Percentiles rank a stretch among this genome's conserved stretches.
Conservation (phyloP, 805 yeast genomes). For the Nakazawaea wyomingensis region DNA sequence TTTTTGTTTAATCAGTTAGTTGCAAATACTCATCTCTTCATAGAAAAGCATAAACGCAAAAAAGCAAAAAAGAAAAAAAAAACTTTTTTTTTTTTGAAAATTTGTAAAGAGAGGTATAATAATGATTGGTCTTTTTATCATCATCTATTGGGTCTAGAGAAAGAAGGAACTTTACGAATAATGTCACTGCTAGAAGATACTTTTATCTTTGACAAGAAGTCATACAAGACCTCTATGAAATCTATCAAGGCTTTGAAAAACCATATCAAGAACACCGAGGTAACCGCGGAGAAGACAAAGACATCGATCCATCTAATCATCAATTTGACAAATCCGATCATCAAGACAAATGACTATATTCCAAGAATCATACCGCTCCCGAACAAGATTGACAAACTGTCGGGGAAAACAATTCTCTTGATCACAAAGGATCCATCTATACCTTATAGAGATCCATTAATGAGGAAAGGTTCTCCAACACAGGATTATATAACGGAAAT, state of each 20-base stretch:
- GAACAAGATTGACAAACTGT: slow-evolving; percentile 42
- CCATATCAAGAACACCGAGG: slow-evolving; percentile 21
- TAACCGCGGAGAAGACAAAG: too few species aligned
- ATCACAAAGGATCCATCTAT: slow-evolving; percentile 73
- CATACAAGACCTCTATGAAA: slow-evolving; percentile 17
- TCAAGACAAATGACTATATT: slow-evolving; percentile 39
- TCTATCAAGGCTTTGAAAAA: slow-evolving; percentile 27
- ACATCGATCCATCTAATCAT: slow-evolving; percentile 37
- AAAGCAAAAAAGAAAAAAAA: neutral
- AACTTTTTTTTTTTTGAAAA: neutral
- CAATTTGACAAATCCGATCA: slow-evolving; percentile 41
- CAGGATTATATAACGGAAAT: slow-evolving; percentile 60
- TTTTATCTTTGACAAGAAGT: slow-evolving; percentile 14
- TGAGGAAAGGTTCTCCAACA: slow-evolving; percentile 46
- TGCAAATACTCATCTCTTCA: neutral
- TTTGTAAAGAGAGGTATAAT: too few species aligned
- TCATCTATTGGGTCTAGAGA: too few species aligned
- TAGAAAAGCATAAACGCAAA: neutral
- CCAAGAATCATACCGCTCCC: slow-evolving; percentile 59
- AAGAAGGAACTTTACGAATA: too few species aligned
- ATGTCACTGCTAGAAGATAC: slow-evolving; percentile 4
- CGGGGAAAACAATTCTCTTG: slow-evolving; percentile 48
- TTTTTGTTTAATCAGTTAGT: too few species aligned
- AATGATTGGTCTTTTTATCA: too few species aligned
- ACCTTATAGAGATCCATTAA: slow-evolving; percentile 45